Conservation (phyloP, 2,329 filamentous ascomycete genomes). For the Colletotrichum agaves region DNA sequence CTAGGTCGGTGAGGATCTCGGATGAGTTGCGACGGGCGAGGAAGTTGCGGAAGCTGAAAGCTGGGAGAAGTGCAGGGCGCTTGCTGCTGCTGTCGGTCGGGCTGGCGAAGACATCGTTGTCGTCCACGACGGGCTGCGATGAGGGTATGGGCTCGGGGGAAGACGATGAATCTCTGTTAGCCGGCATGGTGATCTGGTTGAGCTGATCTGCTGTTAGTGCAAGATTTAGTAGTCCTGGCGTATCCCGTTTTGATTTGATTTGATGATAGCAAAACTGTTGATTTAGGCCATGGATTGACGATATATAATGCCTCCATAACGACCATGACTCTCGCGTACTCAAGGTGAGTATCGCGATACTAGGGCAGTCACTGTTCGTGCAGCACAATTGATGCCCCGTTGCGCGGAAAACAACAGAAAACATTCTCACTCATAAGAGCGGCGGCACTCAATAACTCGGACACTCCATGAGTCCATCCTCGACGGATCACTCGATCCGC, state of each 20-base stretch:
- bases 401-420: background rate
- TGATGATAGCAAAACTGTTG: background rate
- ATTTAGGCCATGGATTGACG: background rate
- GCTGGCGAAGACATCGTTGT: too few relatives aligned
- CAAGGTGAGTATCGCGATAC: background rate
- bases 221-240: background rate
- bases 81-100: too few relatives aligned
- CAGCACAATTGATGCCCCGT: background rate
- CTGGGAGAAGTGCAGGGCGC: background rate
- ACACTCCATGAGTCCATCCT: background rate
- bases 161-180: background rate
- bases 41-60: background rate
- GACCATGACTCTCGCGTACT: background rate
- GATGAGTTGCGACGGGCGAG: background rate
- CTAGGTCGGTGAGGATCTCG: constrained; percentile 9
- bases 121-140: too few relatives aligned
- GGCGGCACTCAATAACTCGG: background rate
- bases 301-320: background rate
- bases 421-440: background rate
- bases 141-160: too few relatives aligned
- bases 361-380: background rate
- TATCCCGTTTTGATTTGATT: background rate
- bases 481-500: background rate
- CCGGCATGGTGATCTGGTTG: background rate
- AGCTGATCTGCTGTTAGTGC: background rate